Evolutionary conservation across 2,329 filamentous ascomycete genomes (phyloP), one percentile per base, ranked within the genome.

Genomic region (Penicillium sp.): DNA sequence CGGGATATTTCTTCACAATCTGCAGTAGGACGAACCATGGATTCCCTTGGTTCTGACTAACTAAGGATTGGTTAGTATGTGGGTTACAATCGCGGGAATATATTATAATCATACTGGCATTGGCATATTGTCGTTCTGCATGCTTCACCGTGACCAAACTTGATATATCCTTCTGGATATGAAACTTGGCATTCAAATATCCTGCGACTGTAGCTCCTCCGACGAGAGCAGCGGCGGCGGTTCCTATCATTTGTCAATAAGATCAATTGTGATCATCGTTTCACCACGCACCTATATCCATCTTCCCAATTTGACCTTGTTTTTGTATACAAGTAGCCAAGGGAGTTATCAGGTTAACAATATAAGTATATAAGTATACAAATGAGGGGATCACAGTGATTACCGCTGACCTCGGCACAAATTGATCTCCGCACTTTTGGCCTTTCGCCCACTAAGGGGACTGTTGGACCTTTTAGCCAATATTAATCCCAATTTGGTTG

Each of bases 1-100:
- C 75, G 0, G 81, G 82, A 31, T 82, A 78, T 21, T 76, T 73
- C 43, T 79, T 76, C 15, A 81, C 86, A 8, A 82, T 75, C 13
- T 81, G 76, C 67, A 87, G 83, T 68, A 91, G 86, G 55, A 83
- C 74, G 71, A 89, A 89, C 81, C 87, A 91, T 1, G 85, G 77
- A 23, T 84, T 89, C 8, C 80, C 65, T 23, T 82, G 79, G 13
- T 83, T 82, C 43, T 81, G 76, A 53, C 79, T 75, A 23, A 78
- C 83, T 82, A 13, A 2, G 60, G 58, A 50, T 19, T 41, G 3
- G 29, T 59, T 6, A 60, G 58, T 7, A 19, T 15, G 15, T 15
- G n/a, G 15, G 41, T n/a, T 6, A 7, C 23, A 12, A 19, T 53
- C 6, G n/a, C 2, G 6, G 6, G 7, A 17, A 19, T 12, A 23